phyloP scores from a whole-genome alignment of 371 early-diverging fungal species.

The Haplosporangium sp. region DNA sequence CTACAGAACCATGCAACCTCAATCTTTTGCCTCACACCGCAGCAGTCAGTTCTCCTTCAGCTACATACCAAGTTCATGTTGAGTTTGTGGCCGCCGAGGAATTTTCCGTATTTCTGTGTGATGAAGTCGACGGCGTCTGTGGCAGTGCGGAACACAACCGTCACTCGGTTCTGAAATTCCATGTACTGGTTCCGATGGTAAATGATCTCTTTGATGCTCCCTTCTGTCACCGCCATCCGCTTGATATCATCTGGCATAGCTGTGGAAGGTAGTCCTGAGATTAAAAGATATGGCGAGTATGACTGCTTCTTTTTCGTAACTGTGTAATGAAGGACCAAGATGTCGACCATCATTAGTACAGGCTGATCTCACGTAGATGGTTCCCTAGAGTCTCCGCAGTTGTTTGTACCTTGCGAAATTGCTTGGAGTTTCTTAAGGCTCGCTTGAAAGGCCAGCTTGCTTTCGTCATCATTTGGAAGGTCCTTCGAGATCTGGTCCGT shows the following conservation, averaged over 20 bases:
- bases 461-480: constrained; percentile 11
- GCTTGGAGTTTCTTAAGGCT: constrained; percentile 46
- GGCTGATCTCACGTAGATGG: no score
- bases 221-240: constrained; percentile 36
- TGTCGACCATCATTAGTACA: not conserved
- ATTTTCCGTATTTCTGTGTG: constrained; percentile 43
- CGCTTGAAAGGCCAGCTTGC: constrained; percentile 22
- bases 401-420: constrained; percentile 33
- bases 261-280: constrained; percentile 32
- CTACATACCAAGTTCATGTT: constrained; percentile 44
- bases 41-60: not conserved
- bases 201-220: constrained; percentile 39
- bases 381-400: not conserved
- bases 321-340: not conserved
- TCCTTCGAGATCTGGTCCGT: constrained; percentile 14
- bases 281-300: constrained; percentile 45
- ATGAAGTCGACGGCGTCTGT: constrained; percentile 51
- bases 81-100: constrained; percentile 36
- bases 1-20: no score
- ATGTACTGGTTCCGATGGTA: constrained; percentile 42
- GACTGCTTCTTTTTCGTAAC: constrained; percentile 37
- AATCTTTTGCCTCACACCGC: not conserved
- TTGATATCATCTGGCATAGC: constrained; percentile 53
- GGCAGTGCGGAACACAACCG: constrained; percentile 47
- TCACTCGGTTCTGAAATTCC: constrained; percentile 41